Evolutionary conservation across 345 rosid genomes (phyloP).

Genomic region (Brassica rapa): DNA sequence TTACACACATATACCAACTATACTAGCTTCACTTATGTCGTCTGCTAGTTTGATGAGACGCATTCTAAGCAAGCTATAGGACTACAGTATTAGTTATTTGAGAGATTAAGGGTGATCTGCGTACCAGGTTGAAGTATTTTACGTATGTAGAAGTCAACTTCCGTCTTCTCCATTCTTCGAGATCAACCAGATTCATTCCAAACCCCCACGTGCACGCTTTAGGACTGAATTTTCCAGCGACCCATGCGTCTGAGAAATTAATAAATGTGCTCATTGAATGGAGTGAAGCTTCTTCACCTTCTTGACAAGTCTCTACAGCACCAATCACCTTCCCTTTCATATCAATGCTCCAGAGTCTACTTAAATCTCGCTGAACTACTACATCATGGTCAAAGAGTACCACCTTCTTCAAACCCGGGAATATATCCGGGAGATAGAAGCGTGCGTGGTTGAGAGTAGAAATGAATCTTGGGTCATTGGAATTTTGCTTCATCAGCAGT

Average conservation of each 20-base stretch:
- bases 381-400: conserved; percentile 91
- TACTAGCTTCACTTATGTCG: background rate
- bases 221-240: conserved; percentile 57
- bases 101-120: conserved; percentile 13
- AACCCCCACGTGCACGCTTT: conserved; percentile 91
- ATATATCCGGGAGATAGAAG: conserved; percentile 79
- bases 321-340: conserved; percentile 84
- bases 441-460: conserved; percentile 82
- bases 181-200: conserved; percentile 90
- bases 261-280: conserved; percentile 59
- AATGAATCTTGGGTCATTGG: conserved; percentile 65
- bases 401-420: conserved; percentile 71
- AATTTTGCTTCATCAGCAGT: conserved; percentile 54
- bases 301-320: conserved; percentile 84
- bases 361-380: conserved; percentile 80
- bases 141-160: conserved; percentile 58
- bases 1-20: background rate
- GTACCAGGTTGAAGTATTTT: conserved; percentile 71
- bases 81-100: background rate
- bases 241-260: conserved; percentile 69
- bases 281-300: conserved; percentile 60
- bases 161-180: conserved; percentile 73
- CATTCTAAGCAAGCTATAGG: background rate
- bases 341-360: conserved; percentile 65
- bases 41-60: conserved; percentile 8